Evolutionary conservation across 495 filamentous ascomycete species (phyloP), one percentile per base, ranked within the genome.

Genomic region (Jackrogersella minutella): DNA sequence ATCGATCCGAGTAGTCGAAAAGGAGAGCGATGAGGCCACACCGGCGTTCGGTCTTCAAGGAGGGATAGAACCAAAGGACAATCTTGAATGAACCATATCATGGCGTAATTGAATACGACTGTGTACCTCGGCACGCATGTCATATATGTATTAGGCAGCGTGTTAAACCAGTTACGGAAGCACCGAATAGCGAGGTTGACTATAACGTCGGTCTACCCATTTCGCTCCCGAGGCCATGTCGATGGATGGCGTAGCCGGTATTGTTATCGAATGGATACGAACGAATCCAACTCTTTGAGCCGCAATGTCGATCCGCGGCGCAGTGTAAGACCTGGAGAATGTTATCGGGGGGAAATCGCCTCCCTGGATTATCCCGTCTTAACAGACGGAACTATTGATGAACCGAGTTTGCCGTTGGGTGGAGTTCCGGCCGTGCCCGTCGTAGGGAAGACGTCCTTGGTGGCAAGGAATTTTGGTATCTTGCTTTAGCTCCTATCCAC

Each of bases 291-390:
- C 31, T 22, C 43, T 34, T 55, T 60, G 60, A 64, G 55, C 60
- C 60, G 41, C 60, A 62, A 62, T 34, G 54, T 58, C 37, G 40
- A 40, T 26, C 41, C n/a, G 59, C 39, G 46, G 41, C 46, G 17
- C 34, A 24, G 39, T 43, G 50, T 41, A 39, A 56, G 30, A 62
- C 57, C 44, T 34, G 40, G 51, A 58, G 34, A 64, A 37, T 39
- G 22, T 37, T 21, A 37, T 41, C 24, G 8, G 39, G 24, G 17
- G 28, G 13, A 40, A n/a, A 41, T 56, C 51, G 2, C 40, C 19
- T 13, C 17, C 24, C 13, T 21, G 13, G 21, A 22, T 46, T 11
- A n/a, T 22, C 21, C 3, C 5, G 11, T 52, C 21, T 30, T n/a
- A 40, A 43, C 28, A 34, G 50, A 43, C 43, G 36, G 28, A 16